Percentiles rank a stretch among this genome's conserved stretches.
Evolutionary conservation across 2,329 filamentous ascomycete species (phyloP).

Genomic region (Cladosporium cucumerinum): DNA sequence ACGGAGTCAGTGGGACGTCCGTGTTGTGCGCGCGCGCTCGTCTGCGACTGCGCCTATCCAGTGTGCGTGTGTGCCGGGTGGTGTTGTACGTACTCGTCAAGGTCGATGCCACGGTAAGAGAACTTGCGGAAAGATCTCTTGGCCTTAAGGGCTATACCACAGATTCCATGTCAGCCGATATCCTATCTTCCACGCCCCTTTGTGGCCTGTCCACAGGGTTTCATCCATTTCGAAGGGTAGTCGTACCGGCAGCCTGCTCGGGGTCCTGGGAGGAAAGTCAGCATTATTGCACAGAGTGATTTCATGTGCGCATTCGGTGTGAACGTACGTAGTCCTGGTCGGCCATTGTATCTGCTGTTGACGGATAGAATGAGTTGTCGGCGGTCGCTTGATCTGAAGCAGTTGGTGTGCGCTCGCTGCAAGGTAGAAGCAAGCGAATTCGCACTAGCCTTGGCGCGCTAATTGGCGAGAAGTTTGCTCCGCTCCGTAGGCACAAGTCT

Average conservation of each 20-base stretch:
- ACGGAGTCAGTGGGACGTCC: neutral
- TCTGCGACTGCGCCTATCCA: neutral
- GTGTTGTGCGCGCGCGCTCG: conserved; percentile 39
- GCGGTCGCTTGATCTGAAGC: conserved; percentile 7
- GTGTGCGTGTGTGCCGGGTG: neutral
- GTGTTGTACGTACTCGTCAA: conserved; percentile 79
- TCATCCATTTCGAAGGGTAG: conserved; percentile 27
- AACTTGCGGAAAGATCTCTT: conserved; percentile 99
- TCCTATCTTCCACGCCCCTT: conserved; percentile 40
- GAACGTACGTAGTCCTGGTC: conserved; percentile 81
- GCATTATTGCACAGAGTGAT: conserved; percentile 13
- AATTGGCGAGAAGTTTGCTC: neutral
- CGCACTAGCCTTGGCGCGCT: neutral
- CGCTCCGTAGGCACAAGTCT: neutral
- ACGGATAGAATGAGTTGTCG: conserved; percentile 13
- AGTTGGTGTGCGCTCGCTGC: neutral
- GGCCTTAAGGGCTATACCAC: conserved; percentile 84
- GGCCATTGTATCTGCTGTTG: conserved; percentile 59
- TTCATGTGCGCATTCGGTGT: neutral
- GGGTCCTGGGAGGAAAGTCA: conserved; percentile 65
- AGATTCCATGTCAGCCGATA: conserved; percentile 33
- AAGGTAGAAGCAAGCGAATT: neutral
- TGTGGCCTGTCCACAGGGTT: conserved; percentile 42
- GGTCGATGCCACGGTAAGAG: conserved; percentile 98
- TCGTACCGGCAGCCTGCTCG: conserved; percentile 84